Evolutionary conservation across 192 early-diverging fungal species (phyloP).

Genomic region (Rhizoclosmatium sp.): DNA sequence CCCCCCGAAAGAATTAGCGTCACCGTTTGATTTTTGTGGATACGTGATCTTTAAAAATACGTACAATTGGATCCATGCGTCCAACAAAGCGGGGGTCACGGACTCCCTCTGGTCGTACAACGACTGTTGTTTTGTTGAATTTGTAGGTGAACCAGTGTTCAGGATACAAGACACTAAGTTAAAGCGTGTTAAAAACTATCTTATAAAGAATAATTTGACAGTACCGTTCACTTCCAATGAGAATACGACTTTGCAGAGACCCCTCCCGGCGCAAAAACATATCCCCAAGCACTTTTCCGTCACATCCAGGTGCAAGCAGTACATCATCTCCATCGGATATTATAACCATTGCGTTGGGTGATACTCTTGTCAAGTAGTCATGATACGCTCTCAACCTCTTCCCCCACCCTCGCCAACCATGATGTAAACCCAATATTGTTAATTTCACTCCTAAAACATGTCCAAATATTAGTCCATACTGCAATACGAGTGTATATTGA

Average conservation of each 20-base stretch:
- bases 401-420: conserved; percentile 15
- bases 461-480: not conserved
- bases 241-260: not conserved
- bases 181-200: not conserved
- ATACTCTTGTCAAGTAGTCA: conserved; percentile 2
- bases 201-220: conserved; percentile 1
- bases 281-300: conserved; percentile 1
- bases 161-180: not conserved
- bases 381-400: conserved; percentile 25
- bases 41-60: not conserved
- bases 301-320: conserved; percentile 20
- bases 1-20: too few relatives aligned
- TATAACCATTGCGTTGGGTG: conserved; percentile 10
- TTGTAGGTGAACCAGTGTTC: not conserved
- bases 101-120: conserved; percentile 11
- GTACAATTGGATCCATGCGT: not conserved
- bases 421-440: conserved; percentile 5
- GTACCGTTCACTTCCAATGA: conserved; percentile 10
- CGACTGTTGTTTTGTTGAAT: conserved; percentile 6
- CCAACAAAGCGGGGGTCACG: conserved; percentile 4
- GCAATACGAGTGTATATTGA: not conserved
- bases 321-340: conserved; percentile 43
- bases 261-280: not conserved
- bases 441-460: conserved; percentile 2
- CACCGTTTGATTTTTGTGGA: too few relatives aligned